Evolutionary conservation across 331 rosid genomes (phyloP), one percentile per base, ranked within the genome.

Genomic region (Telfairia occidentalis): DNA sequence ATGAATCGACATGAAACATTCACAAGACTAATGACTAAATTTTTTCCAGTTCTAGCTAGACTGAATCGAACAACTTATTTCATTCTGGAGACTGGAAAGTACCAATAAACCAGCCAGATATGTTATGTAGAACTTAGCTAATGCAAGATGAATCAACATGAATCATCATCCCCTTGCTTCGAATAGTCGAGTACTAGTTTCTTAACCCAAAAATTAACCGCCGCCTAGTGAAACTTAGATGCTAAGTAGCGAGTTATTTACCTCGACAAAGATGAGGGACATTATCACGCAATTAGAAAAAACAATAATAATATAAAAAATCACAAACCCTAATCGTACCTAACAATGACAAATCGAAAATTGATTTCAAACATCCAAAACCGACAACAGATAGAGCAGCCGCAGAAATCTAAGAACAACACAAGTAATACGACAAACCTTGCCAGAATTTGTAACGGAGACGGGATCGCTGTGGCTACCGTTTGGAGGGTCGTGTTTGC

Each of bases 401-500:
- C 4, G 13, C 8, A 38, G 50, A 66, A 26, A 45, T 2, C 4
- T 2, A 34, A 40, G 73, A 30, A 73, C 49, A 9, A 46, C 23
- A n/a, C n/a, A 63, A 63, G 46, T 8, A 63, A n/a, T 50, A 75
- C 40, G 45, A 64, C 15, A 32, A 55, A 92, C 98, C 96, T 90
- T 86, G 58, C 70, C 55, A 21, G 95, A 79, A 81, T 83, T 87
- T 71, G 82, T 24, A 23, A 74, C 38, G 65, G 89, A 78, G 54
- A 49, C 86, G 5, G 92, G 82, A 30, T 92, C 96, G 57, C 9
- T 26, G 76, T 81, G 87, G 76, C n/a, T 79, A 7, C 84, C 92
- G 74, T 89, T 89, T 21, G 90, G 64, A 49, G 92, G 43, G 77
- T 82, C 90, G 67, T 84, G 88, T 78, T 81, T 87, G 48, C 32